Base-by-base conservation (phyloP, 176 grass and related monocot species). In the Raddia distichophylla region DNA sequence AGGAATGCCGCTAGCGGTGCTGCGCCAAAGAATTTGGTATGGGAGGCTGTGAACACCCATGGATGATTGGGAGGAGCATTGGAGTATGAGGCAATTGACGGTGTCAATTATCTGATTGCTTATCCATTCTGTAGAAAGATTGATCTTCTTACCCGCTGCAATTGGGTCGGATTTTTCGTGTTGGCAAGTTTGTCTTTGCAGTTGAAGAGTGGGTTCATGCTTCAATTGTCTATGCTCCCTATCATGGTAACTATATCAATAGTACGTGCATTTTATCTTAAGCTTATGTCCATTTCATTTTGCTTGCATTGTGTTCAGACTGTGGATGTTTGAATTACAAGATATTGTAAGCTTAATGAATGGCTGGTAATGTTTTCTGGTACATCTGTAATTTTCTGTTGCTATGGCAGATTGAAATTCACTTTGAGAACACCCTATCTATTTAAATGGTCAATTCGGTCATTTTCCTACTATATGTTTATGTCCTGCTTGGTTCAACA, bases 21-120 rank as follows among this genome's bases (percentile, higher is more conserved):
- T 0, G 71, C 45, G 0, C 72, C 76, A 0, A 99, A 87, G 93
- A 99, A 95, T 73, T 77, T 99, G 66, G 89, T 99, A 0, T 99
- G 96, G 96, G 96, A 99, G 76, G 93, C 96, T 16, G 70, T 91
- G 15, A 99, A 99, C 82, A 93, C 93, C 51, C 96, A 91, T 76
- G 96, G 96, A 67, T 98, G 51, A 84, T 1, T 27, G 22, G 60
- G 47, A 54, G 17, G 54, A 54, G 34, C 72, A 73, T 17, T 33
- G 60, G 69, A 74, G 51, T 67, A 50, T 37, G 15, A 73, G 61
- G 61, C 67, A 61, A 60, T 10, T 33, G 43, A 10, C 18, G 69
- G 45, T 72, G 45, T 73, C 75, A 40, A 11, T 63, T 64, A 57
- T 57, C 58, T 51, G 82, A 82, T 59, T 77, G 57, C 60, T 86